phyloP scores from a whole-genome alignment of 257 asterid genomes.

The Mitragyna speciosa region DNA sequence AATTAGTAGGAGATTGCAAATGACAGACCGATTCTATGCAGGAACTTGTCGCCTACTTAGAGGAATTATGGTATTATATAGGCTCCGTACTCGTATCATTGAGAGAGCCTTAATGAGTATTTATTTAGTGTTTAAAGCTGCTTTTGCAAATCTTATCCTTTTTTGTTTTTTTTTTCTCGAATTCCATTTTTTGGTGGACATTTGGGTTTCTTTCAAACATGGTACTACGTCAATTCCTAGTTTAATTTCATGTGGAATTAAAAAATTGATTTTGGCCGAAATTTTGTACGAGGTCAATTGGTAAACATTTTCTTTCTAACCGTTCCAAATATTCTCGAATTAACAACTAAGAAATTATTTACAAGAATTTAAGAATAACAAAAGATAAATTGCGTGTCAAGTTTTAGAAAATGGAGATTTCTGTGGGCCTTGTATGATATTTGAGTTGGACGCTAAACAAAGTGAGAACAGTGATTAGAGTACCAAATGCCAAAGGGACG shows the following conservation, averaged over 20 bases:
- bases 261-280: not conserved
- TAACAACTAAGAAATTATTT: too few relatives aligned
- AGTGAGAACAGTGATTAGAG: not conserved
- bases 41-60: slow-evolving; percentile 8
- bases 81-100: not conserved
- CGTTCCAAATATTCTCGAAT: too few relatives aligned
- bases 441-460: not conserved
- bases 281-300: not conserved
- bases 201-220: too few relatives aligned
- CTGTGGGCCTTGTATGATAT: not conserved
- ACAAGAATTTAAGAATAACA: too few relatives aligned
- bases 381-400: not conserved
- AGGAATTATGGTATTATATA: not conserved
- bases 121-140: not conserved
- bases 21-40: not conserved
- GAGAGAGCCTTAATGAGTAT: not conserved
- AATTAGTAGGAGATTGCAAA: not conserved
- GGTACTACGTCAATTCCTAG: not conserved
- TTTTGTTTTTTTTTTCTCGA: not conserved
- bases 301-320: not conserved
- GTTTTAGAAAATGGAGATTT: not conserved
- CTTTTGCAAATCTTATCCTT: not conserved
- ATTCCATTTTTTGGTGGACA: not conserved
- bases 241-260: not conserved
- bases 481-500: not conserved